Conservation (phyloP, 1,139 yeast species). For the Pneumocystis jirovecii region DNA sequence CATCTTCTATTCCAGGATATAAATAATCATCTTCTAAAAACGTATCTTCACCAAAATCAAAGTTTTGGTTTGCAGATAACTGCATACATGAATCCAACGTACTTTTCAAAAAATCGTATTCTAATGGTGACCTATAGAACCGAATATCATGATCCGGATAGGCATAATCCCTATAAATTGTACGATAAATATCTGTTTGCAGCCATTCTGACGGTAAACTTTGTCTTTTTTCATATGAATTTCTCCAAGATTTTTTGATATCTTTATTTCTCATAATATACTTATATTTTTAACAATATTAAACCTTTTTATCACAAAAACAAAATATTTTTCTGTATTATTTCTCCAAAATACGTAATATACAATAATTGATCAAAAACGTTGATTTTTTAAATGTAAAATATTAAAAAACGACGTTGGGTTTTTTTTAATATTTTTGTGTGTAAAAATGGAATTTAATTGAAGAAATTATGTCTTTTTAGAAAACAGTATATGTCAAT, state of each 20-base stretch:
- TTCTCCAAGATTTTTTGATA: not conserved
- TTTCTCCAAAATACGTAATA: not conserved
- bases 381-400: no score
- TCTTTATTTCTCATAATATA: not conserved
- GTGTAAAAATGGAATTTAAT: no score
- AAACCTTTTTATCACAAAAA: not conserved
- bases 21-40: not conserved
- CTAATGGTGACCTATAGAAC: not conserved
- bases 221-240: not conserved
- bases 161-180: not conserved
- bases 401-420: not conserved
- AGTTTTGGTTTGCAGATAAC: not conserved
- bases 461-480: no score
- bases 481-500: not conserved
- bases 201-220: not conserved
- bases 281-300: not conserved
- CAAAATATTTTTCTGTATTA: not conserved
- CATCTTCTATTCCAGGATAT: not conserved
- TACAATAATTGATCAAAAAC: no score
- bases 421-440: no score
- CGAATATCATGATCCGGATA: not conserved
- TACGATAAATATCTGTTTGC: not conserved
- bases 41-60: not conserved
- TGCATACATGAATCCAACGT: not conserved
- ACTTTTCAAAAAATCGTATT: not conserved